phyloP scores from a whole-genome alignment of 768 basidiomycete genomes.

The Heimioporus sp. region DNA sequence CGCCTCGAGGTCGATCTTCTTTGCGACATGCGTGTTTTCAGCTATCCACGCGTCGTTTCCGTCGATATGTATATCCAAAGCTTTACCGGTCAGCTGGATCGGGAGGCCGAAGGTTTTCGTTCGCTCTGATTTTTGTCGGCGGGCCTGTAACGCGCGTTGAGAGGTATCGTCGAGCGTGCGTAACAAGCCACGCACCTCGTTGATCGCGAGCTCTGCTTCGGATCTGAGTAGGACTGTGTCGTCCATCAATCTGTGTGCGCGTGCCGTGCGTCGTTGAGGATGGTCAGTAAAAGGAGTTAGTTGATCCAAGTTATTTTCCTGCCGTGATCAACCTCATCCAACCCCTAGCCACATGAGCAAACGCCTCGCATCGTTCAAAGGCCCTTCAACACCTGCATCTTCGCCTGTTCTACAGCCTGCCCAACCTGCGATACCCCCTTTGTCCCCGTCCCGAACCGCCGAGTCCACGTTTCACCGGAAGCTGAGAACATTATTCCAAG shows the following conservation, averaged over 20 bases:
- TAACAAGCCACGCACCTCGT: conserved; percentile 17
- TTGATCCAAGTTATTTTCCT: no score
- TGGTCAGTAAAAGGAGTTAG: no score
- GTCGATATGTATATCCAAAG: conserved; percentile 65
- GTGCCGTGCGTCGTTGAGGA: neutral
- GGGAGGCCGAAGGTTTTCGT: conserved; percentile 76
- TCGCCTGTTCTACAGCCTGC: conserved; percentile 55
- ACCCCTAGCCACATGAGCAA: conserved; percentile 50
- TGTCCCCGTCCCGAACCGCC: conserved; percentile 38
- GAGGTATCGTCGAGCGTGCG: neutral
- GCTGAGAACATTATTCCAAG: conserved; percentile 63
- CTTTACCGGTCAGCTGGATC: conserved; percentile 71
- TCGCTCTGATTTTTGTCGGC: conserved; percentile 67
- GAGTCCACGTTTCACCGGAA: conserved; percentile 85
- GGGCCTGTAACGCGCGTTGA: conserved; percentile 43
- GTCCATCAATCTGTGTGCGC: conserved; percentile 22
- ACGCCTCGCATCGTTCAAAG: conserved; percentile 74
- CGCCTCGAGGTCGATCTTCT: conserved; percentile 79
- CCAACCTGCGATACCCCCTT: conserved; percentile 36
- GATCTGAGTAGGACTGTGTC: conserved; percentile 27
- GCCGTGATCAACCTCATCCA: neutral
- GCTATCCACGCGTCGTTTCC: conserved; percentile 80
- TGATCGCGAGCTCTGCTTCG: conserved; percentile 32
- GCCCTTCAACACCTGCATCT: conserved; percentile 72
- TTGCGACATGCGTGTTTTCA: conserved; percentile 75